A percentile compares a stretch with the other conserved stretches of the same genome.
Conservation (phyloP, 768 basidiomycete genomes). For the Pisolithus albus region DNA sequence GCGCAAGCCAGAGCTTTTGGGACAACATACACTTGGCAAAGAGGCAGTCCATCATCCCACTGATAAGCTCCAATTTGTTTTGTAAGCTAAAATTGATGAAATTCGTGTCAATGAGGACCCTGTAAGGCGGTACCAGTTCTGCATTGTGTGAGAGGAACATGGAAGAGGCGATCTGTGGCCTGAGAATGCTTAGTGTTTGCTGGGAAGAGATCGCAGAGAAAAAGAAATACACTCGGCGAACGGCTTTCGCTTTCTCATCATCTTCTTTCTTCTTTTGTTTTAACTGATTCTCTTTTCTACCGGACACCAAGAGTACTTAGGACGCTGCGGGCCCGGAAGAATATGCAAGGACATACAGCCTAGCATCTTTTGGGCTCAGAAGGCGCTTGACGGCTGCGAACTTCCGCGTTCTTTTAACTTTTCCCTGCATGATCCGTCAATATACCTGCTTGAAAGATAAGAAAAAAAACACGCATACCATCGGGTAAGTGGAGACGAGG, state of each 20-base stretch:
- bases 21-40: conserved; percentile 84
- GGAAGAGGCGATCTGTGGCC: conserved; percentile 82
- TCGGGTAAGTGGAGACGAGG: background rate
- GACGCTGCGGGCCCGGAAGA: background rate
- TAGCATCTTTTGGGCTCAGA: conserved; percentile 88
- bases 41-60: conserved; percentile 99
- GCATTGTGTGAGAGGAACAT: conserved; percentile 94
- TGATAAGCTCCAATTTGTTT: conserved; percentile 92
- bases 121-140: conserved; percentile 92
- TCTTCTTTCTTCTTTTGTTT: conserved; percentile 85
- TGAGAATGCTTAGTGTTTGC: conserved; percentile 22
- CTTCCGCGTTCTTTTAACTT: conserved; percentile 90
- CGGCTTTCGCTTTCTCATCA: conserved; percentile 69
- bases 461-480: conserved; percentile 12
- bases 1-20: background rate
- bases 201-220: background rate
- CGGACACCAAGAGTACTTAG: conserved; percentile 3
- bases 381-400: conserved; percentile 92
- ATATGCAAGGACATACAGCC: conserved; percentile 53
- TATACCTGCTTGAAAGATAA: background rate
- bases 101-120: conserved; percentile 97
- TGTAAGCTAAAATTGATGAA: conserved; percentile 99
- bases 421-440: conserved; percentile 46
- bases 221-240: conserved; percentile 66
- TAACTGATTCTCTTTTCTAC: conserved; percentile 87